These are phyloP conservation scores for Entoloma clypeatum DNA, from an alignment of 1,284 basidiomycete species.

Conservation along the genomic window DNA sequence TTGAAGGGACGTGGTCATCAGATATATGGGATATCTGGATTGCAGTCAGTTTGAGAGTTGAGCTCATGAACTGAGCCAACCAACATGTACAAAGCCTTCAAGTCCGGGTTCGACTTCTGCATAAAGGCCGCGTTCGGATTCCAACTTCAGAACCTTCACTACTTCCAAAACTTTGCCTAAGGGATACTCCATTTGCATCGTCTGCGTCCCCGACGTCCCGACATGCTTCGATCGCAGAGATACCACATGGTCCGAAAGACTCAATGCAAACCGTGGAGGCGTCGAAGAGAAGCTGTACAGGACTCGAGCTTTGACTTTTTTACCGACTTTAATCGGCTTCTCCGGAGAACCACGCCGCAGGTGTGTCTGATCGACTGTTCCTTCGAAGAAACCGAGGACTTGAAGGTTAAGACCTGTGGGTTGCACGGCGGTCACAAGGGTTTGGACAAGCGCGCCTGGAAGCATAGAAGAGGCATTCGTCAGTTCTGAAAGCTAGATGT, in stretches of 20 bases:
- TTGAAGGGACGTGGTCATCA: conserved; percentile 82
- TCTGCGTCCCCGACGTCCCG: conserved; percentile 26
- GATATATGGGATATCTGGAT: conserved; percentile 88
- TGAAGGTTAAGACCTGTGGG: conserved; percentile 85
- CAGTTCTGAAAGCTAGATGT: conserved; percentile 64
- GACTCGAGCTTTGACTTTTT: conserved; percentile 86
- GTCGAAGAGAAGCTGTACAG: conserved; percentile 78
- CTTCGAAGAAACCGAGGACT: conserved; percentile 91
- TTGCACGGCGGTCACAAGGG: conserved; percentile 78
- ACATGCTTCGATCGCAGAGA: conserved; percentile 42
- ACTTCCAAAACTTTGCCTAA: conserved; percentile 71
- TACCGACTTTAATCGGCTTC: conserved; percentile 70
- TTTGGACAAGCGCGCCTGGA: conserved; percentile 85
- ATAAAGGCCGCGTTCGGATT: conserved; percentile 79
- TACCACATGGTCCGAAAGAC: conserved; percentile 72
- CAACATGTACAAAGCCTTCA: conserved; percentile 84
- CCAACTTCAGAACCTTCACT: conserved; percentile 71
- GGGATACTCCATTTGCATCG: conserved; percentile 59
- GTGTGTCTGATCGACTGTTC: conserved; percentile 86
- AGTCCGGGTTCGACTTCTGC: conserved; percentile 62
- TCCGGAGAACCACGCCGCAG: conserved; percentile 50
- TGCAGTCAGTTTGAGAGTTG: conserved; percentile 8
- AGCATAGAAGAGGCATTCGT: conserved; percentile 78
- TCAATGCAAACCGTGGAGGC: conserved; percentile 80
- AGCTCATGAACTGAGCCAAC: conserved; percentile 23